These are phyloP conservation scores for Neopestalotiopsis sp. DNA, from an alignment of 2,329 filamentous ascomycete genomes.

Conservation along the genomic window DNA sequence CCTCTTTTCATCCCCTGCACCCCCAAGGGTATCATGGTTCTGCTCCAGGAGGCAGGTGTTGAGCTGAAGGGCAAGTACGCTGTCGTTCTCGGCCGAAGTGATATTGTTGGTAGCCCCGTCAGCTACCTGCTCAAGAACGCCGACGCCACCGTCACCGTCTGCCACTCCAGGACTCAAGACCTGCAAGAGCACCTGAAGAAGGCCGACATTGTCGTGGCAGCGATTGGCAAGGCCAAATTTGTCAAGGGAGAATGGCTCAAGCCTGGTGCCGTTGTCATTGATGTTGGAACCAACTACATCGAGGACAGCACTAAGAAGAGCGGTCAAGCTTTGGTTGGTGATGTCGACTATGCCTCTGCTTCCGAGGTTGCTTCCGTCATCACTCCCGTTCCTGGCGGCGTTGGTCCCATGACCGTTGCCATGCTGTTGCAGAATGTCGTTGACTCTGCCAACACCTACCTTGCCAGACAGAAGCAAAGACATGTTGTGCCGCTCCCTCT, in stretches of 20 bases:
- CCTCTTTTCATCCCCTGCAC: slow-evolving; percentile 95
- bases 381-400: slow-evolving; percentile 94
- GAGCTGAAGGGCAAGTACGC: slow-evolving; percentile 89
- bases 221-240: slow-evolving; percentile 86
- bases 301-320: slow-evolving; percentile 89
- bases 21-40: slow-evolving; percentile 94
- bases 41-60: slow-evolving; percentile 83
- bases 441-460: slow-evolving; percentile 80
- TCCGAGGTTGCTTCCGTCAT: slow-evolving; percentile 87
- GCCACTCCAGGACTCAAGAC: slow-evolving; percentile 85
- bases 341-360: slow-evolving; percentile 90
- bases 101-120: slow-evolving; percentile 96
- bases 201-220: slow-evolving; percentile 90
- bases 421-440: slow-evolving; percentile 98
- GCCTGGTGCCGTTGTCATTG: slow-evolving; percentile 92
- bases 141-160: slow-evolving; percentile 94
- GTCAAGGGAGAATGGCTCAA: slow-evolving; percentile 97
- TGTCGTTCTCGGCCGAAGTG: slow-evolving; percentile 91
- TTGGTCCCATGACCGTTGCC: slow-evolving; percentile 98
- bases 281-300: slow-evolving; percentile 97
- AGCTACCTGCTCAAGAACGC: slow-evolving; percentile 95
- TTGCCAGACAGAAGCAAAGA: slow-evolving; percentile 81
- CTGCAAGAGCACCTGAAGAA: slow-evolving; percentile 77
- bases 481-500: slow-evolving; percentile 83
- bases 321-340: slow-evolving; percentile 88